phyloP scores from a whole-genome alignment of 2,329 filamentous ascomycete genomes.

The Acrodontium crateriforme region DNA sequence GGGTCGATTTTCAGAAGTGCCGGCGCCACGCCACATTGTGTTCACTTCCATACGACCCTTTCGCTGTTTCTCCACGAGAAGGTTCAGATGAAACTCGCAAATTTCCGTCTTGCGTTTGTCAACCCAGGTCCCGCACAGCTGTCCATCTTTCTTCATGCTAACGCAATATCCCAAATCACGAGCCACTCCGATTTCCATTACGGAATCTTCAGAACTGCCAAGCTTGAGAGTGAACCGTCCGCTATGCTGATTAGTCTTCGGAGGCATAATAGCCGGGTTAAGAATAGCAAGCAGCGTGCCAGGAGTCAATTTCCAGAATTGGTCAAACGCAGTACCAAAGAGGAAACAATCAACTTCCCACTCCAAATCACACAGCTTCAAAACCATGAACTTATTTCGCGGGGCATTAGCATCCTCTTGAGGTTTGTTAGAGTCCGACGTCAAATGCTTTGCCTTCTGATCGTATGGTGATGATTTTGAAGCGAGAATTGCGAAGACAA shows the following conservation, averaged over 20 bases:
- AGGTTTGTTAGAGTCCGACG: constrained; percentile 37
- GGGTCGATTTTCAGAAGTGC: constrained; percentile 6
- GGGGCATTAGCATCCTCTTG: constrained; percentile 32
- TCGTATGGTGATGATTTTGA: constrained; percentile 72
- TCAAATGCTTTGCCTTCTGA: constrained; percentile 35
- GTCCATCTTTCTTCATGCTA: constrained; percentile 69
- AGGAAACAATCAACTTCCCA: constrained; percentile 87
- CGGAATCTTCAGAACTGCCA: constrained; percentile 71
- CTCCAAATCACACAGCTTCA: constrained; percentile 75
- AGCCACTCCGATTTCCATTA: constrained; percentile 76
- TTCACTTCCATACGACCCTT: constrained; percentile 67
- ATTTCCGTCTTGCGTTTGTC: constrained; percentile 78
- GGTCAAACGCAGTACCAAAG: constrained; percentile 78
- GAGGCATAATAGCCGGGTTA: constrained; percentile 84
- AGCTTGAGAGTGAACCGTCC: constrained; percentile 77
- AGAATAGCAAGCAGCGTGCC: constrained; percentile 88
- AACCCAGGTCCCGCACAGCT: constrained; percentile 69
- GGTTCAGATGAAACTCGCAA: constrained; percentile 85
- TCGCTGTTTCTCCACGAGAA: constrained; percentile 51
- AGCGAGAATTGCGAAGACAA: constrained; percentile 76
- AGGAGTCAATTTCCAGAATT: constrained; percentile 84
- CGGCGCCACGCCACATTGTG: constrained; percentile 34
- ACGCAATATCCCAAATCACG: constrained; percentile 85
- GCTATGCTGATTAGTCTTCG: constrained; percentile 60
- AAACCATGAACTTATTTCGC: constrained; percentile 78